Evolutionary conservation across 352 stramenopile species (phyloP).

Genomic region (Halophytophthora batemanensis): DNA sequence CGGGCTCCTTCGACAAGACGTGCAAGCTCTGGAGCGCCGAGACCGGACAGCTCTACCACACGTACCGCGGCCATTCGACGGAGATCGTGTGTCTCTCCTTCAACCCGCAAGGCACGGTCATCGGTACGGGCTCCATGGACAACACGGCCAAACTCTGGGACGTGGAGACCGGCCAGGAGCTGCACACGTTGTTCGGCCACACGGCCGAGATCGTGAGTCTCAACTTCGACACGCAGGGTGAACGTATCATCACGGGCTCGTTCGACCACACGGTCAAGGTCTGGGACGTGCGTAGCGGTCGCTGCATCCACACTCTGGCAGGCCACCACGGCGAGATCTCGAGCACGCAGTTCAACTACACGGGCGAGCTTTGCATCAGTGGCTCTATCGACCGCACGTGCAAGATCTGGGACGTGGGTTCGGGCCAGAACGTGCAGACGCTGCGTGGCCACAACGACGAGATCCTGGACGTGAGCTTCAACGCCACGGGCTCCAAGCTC

Average conservation of each 20-base stretch:
- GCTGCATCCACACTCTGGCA: slow-evolving; percentile 90
- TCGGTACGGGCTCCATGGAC: slow-evolving; percentile 92
- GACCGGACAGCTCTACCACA: slow-evolving; percentile 93
- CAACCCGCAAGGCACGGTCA: slow-evolving; percentile 90
- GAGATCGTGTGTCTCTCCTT: slow-evolving; percentile 97
- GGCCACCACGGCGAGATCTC: slow-evolving; percentile 96
- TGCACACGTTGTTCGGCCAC: slow-evolving; percentile 93
- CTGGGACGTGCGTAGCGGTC: slow-evolving; percentile 80
- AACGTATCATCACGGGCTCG: slow-evolving; percentile 92
- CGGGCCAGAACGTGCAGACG: slow-evolving; percentile 90
- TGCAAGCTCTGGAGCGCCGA: slow-evolving; percentile 95
- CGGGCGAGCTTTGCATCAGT: slow-evolving; percentile 89
- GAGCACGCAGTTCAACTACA: slow-evolving; percentile 95
- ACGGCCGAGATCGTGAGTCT: slow-evolving; percentile 94
- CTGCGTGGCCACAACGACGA: slow-evolving; percentile 94
- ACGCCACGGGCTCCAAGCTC: slow-evolving; percentile 92
- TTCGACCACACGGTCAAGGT: slow-evolving; percentile 96
- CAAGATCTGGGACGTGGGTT: slow-evolving; percentile 93
- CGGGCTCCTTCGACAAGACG: slow-evolving; percentile 95
- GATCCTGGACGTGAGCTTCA: slow-evolving; percentile 95
- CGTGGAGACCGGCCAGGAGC: slow-evolving; percentile 91
- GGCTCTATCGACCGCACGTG: slow-evolving; percentile 94
- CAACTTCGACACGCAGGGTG: slow-evolving; percentile 93
- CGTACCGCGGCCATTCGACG: slow-evolving; percentile 92
- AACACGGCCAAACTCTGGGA: slow-evolving; percentile 96